Percentiles rank a stretch among this genome's conserved stretches.
phyloP scores from a whole-genome alignment of 2,329 filamentous ascomycete species.

The Alternaria hordeiaustralica region DNA sequence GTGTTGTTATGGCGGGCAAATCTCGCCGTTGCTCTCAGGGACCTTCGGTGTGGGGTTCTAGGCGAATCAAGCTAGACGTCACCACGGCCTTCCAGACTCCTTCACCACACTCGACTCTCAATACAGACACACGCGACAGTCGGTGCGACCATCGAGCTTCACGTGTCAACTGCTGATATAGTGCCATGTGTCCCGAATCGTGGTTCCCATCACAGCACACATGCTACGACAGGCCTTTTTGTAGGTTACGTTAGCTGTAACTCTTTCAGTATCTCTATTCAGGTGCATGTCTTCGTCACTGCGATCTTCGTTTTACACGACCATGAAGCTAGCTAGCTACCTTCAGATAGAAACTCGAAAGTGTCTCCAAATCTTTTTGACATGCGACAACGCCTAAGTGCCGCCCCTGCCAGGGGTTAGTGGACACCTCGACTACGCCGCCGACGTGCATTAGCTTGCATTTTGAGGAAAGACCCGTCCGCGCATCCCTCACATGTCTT shows the following conservation, averaged over 20 bases:
- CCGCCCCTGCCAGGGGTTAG: background rate
- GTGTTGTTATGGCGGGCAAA: constrained; percentile 20
- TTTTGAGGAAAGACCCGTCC: background rate
- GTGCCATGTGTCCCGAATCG: background rate
- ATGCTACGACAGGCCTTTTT: background rate
- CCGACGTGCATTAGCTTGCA: background rate
- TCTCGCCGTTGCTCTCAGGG: constrained; percentile 17
- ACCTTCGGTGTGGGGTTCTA: constrained; percentile 20
- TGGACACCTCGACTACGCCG: background rate
- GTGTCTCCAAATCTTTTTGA: background rate
- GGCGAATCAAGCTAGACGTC: constrained; percentile 13
- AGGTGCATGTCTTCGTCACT: background rate
- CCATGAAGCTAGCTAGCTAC: background rate
- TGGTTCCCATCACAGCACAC: background rate
- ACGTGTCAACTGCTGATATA: background rate
- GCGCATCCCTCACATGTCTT: background rate
- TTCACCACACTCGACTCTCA: background rate
- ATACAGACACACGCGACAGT: background rate
- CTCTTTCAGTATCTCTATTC: background rate
- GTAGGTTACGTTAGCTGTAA: background rate
- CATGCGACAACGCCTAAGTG: background rate
- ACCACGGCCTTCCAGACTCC: constrained; percentile 5
- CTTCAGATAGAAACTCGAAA: background rate
- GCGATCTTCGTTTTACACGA: background rate
- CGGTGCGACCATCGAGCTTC: background rate